Conservation (phyloP, 73 alveolate genomes). For the Paramecium octaurelia region DNA sequence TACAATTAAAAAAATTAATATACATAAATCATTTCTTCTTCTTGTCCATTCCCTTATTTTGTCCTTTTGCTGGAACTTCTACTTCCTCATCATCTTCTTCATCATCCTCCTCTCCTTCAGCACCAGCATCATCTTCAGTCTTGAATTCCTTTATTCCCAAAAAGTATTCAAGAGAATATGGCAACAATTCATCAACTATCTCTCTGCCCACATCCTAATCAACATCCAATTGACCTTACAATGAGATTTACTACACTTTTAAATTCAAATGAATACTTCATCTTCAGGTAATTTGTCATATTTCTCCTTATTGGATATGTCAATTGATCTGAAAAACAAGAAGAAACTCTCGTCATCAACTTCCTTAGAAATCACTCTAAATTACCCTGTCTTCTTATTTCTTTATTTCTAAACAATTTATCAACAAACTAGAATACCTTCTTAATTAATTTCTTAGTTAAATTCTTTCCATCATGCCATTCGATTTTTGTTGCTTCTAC, state of each 20-base stretch:
- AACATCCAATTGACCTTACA: slow-evolving; percentile 11
- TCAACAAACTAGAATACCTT: not conserved
- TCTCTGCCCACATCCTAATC: slow-evolving; percentile 50
- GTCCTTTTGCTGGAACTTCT: not conserved
- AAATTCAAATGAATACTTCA: not conserved
- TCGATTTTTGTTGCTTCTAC: slow-evolving; percentile 4
- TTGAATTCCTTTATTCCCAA: slow-evolving; percentile 37
- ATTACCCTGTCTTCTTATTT: slow-evolving; percentile 61
- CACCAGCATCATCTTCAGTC: slow-evolving; percentile 28
- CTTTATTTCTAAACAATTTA: slow-evolving; percentile 27
- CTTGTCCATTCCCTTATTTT: not conserved
- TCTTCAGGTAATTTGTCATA: slow-evolving; percentile 39
- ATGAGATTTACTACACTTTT: not conserved
- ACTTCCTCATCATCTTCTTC: not conserved
- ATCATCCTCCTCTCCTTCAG: not conserved
- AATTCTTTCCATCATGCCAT: slow-evolving; percentile 46
- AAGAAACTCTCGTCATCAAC: slow-evolving; percentile 63
- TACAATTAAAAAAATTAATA: not conserved
- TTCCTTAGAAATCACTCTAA: slow-evolving; percentile 62
- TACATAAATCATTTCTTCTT: not conserved
- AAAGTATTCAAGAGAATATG: slow-evolving; percentile 54
- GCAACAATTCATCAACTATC: slow-evolving; percentile 57
- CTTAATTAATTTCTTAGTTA: slow-evolving; percentile 16
- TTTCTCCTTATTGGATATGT: slow-evolving; percentile 10
- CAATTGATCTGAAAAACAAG: slow-evolving; percentile 33